Conservation (phyloP, 768 basidiomycete genomes). For the Lepiota brunneoincarnata region DNA sequence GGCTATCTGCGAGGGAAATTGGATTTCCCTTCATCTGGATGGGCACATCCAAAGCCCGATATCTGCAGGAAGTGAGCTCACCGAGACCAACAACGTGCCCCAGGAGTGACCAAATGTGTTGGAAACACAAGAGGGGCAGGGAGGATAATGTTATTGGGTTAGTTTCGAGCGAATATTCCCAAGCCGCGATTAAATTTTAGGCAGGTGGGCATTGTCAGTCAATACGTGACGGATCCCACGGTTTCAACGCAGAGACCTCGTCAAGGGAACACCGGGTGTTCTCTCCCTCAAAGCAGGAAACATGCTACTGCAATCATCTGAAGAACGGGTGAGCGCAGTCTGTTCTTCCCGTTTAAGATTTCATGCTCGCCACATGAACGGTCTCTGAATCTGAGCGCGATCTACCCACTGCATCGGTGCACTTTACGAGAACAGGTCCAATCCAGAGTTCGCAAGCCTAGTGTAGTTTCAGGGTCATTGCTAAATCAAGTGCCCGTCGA, state of each 20-base stretch:
- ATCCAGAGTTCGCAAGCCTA: too few species aligned
- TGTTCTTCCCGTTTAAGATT: too few species aligned
- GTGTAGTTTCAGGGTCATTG: neutral
- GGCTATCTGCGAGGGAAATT: slow-evolving; percentile 1
- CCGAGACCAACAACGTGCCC: too few species aligned
- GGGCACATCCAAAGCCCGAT: neutral
- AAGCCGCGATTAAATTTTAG: neutral
- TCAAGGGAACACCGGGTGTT: slow-evolving; percentile 16
- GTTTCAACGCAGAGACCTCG: slow-evolving; percentile 29
- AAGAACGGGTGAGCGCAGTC: too few species aligned
- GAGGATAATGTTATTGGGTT: too few species aligned
- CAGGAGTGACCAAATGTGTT: neutral
- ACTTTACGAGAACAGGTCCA: too few species aligned
- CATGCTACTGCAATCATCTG: too few species aligned
- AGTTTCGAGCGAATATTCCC: neutral
- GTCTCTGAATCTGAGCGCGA: too few species aligned
- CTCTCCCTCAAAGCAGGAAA: slow-evolving; percentile 4
- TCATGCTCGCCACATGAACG: too few species aligned
- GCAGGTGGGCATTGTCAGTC: neutral
- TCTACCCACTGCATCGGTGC: too few species aligned
- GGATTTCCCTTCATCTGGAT: neutral
- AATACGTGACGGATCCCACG: slow-evolving; percentile 26
- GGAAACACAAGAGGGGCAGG: too few species aligned
- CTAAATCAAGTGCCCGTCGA: neutral
- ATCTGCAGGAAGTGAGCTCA: neutral